Conservation (phyloP, 805 yeast species). For the Metschnikowia amazonensis region DNA sequence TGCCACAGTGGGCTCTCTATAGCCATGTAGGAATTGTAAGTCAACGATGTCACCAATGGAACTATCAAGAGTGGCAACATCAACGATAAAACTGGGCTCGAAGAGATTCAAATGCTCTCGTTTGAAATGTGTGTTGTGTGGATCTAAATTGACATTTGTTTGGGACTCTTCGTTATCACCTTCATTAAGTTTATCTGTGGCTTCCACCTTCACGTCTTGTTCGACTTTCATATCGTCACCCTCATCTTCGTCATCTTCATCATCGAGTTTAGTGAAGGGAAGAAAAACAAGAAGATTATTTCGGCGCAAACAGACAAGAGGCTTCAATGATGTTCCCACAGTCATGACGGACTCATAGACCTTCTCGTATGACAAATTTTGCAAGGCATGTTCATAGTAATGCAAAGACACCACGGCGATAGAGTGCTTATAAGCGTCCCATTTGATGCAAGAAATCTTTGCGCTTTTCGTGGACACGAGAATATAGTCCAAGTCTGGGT, state of each 20-base stretch:
- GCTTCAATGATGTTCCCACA: slow-evolving; percentile 55
- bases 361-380: slow-evolving; percentile 44
- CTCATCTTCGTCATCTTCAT: slow-evolving; percentile 36
- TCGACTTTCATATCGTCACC: slow-evolving; percentile 27
- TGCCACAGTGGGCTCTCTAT: slow-evolving; percentile 79
- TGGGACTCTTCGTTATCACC: background rate
- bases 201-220: slow-evolving; percentile 5
- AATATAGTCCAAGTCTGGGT: slow-evolving; percentile 52
- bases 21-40: slow-evolving; percentile 65
- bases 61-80: slow-evolving; percentile 53
- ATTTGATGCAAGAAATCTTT: slow-evolving; percentile 69
- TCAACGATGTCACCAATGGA: slow-evolving; percentile 64
- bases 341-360: slow-evolving; percentile 43
- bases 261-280: slow-evolving; percentile 51
- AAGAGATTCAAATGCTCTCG: slow-evolving; percentile 25
- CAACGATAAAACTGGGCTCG: slow-evolving; percentile 55
- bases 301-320: slow-evolving; percentile 55
- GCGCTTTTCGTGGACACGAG: slow-evolving; percentile 68
- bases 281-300: slow-evolving; percentile 69
- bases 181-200: background rate
- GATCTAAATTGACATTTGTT: background rate
- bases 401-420: slow-evolving; percentile 79
- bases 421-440: slow-evolving; percentile 53
- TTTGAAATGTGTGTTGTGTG: background rate
- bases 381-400: slow-evolving; percentile 72